phyloP scores from a whole-genome alignment of 73 alveolate genomes.

The Symbiodinium pilosum region DNA sequence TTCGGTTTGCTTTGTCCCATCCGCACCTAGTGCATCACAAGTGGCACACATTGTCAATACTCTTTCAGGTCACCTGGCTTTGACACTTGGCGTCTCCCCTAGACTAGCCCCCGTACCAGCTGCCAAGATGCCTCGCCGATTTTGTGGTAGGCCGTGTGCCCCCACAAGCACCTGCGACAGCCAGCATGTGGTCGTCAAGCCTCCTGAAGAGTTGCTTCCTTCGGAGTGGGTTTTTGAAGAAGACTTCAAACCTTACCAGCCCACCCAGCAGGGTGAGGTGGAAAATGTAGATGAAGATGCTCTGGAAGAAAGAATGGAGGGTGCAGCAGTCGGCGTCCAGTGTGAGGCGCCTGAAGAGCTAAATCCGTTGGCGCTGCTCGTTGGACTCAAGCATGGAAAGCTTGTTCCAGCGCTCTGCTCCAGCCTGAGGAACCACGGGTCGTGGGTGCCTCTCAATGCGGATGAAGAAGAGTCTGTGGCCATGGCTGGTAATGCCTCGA shows the following conservation, averaged over 20 bases:
- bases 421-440: background rate
- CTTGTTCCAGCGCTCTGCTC: background rate
- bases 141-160: background rate
- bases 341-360: background rate
- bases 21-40: background rate
- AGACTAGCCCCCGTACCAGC: background rate
- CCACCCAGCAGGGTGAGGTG: background rate
- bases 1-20: background rate
- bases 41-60: background rate
- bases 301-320: conserved; percentile 85
- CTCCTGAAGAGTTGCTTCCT: conserved; percentile 8
- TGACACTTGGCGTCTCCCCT: conserved; percentile 35
- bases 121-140: background rate
- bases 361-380: background rate
- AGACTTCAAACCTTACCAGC: conserved; percentile 15
- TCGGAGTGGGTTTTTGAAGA: conserved; percentile 43
- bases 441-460: background rate
- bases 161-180: background rate
- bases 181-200: background rate
- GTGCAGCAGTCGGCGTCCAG: background rate
- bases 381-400: background rate
- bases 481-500: background rate
- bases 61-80: background rate
- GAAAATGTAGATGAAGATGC: conserved; percentile 41
- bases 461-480: background rate